phyloP scores from a whole-genome alignment of 352 stramenopile genomes.

The Aphanomyces astaci region DNA sequence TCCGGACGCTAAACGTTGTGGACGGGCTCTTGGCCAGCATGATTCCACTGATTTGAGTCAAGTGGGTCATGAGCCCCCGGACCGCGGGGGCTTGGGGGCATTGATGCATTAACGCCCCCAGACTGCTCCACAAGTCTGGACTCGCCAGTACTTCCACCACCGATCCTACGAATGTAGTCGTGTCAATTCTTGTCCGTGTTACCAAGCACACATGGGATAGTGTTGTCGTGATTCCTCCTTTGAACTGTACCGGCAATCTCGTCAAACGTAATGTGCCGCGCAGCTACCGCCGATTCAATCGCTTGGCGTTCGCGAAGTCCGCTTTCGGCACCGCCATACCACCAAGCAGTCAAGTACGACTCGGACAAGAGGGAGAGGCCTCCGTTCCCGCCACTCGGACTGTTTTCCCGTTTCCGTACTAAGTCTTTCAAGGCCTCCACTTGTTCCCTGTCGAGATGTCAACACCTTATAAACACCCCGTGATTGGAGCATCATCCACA shows the following conservation, averaged over 20 bases:
- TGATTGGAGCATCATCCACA: no score
- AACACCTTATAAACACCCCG: no score
- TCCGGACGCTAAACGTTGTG: neutral
- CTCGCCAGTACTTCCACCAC: slow-evolving; percentile 6
- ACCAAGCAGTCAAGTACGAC: neutral
- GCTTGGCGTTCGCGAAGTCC: neutral
- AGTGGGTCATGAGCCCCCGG: neutral
- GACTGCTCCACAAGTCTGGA: neutral
- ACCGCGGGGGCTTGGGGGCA: neutral
- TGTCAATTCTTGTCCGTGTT: neutral
- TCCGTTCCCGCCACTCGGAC: neutral
- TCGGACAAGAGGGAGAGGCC: neutral
- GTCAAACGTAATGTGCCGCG: neutral
- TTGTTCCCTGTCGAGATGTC: neutral
- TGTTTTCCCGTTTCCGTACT: neutral
- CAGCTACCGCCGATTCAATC: slow-evolving; percentile 3
- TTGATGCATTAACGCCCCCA: neutral
- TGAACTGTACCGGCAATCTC: neutral
- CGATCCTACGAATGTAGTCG: neutral
- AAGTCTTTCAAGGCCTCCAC: neutral
- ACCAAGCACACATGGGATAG: neutral
- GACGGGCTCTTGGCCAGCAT: neutral
- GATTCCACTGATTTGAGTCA: neutral
- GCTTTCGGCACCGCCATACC: neutral
- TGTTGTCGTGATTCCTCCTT: neutral